Evolutionary conservation across 257 asterid species (phyloP).

Genomic region (Rhazya stricta): DNA sequence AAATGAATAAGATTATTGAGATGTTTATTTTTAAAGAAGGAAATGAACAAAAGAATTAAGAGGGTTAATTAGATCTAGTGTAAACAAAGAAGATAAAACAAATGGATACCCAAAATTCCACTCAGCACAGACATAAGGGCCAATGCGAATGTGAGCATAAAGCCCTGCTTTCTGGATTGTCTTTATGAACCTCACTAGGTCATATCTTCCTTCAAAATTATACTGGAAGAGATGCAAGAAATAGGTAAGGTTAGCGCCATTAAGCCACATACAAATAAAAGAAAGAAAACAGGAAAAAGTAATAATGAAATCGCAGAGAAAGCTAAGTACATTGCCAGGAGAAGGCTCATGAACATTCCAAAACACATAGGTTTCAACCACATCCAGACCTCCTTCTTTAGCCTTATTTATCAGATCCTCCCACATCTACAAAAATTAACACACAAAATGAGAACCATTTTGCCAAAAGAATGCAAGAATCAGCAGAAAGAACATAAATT

Average conservation of each 20-base stretch:
- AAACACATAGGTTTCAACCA: conserved; percentile 77
- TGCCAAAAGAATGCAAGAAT: conserved; percentile 10
- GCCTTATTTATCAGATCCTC: conserved; percentile 80
- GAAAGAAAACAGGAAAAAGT: conserved; percentile 5
- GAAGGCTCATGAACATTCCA: conserved; percentile 92
- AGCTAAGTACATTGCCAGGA: conserved; percentile 58
- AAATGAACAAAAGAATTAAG: conserved; percentile 3
- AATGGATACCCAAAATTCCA: conserved; percentile 82
- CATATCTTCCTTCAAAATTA: conserved; percentile 79
- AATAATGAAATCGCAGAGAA: conserved; percentile 10
- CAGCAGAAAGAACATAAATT: not conserved
- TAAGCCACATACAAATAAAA: not conserved
- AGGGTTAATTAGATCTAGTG: conserved; percentile 25
- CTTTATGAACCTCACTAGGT: conserved; percentile 75
- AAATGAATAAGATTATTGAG: not conserved
- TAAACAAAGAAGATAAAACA: not conserved
- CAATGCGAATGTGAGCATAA: conserved; percentile 76
- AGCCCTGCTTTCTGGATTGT: conserved; percentile 79
- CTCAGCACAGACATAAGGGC: conserved; percentile 95
- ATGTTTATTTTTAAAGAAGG: not conserved
- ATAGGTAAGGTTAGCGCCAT: conserved; percentile 1
- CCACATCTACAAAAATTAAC: conserved; percentile 61
- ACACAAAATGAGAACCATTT: conserved; percentile 16
- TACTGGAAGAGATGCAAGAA: conserved; percentile 46
- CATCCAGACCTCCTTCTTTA: conserved; percentile 85